phyloP scores from a whole-genome alignment of 2,329 filamentous ascomycete genomes.

The Diplocarpon mali region DNA sequence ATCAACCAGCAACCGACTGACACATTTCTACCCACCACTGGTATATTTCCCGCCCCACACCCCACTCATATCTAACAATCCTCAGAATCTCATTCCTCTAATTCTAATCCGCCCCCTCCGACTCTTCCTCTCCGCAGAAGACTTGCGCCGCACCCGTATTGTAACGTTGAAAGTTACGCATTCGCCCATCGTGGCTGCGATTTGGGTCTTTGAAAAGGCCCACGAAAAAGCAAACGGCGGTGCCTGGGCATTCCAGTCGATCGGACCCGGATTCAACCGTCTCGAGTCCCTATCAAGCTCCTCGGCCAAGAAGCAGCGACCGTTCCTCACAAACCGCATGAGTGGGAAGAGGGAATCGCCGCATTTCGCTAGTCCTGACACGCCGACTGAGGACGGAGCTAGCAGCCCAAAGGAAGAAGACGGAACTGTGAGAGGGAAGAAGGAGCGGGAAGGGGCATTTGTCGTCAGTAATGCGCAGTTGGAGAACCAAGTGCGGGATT shows the following conservation, averaged over 20 bases:
- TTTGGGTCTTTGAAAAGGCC: slow-evolving; percentile 41
- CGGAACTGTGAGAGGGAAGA: slow-evolving; percentile 1
- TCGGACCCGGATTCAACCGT: slow-evolving; percentile 9
- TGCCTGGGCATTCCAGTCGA: slow-evolving; percentile 14
- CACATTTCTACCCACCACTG: slow-evolving; percentile 59
- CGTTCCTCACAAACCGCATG: slow-evolving; percentile 18
- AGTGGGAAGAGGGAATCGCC: slow-evolving; percentile 10
- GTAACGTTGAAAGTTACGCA: slow-evolving; percentile 52
- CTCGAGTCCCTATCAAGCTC: neutral
- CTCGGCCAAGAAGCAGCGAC: slow-evolving; percentile 9
- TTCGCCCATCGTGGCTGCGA: slow-evolving; percentile 57
- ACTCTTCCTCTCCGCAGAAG: slow-evolving; percentile 52
- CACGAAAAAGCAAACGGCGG: slow-evolving; percentile 14
- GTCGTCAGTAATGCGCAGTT: slow-evolving; percentile 13
- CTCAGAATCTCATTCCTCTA: slow-evolving; percentile 61
- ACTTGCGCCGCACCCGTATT: slow-evolving; percentile 52
- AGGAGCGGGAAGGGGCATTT: neutral
- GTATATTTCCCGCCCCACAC: slow-evolving; percentile 22
- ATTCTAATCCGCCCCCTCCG: slow-evolving; percentile 61
- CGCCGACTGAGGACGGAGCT: slow-evolving; percentile 5
- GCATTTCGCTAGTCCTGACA: slow-evolving; percentile 9
- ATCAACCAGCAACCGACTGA: slow-evolving; percentile 56
- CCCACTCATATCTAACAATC: neutral
- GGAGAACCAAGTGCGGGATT: slow-evolving; percentile 42
- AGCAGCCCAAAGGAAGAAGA: slow-evolving; percentile 12